Base-by-base conservation (phyloP, 192 early-diverging fungal species). In the Phycomyces nitens region DNA sequence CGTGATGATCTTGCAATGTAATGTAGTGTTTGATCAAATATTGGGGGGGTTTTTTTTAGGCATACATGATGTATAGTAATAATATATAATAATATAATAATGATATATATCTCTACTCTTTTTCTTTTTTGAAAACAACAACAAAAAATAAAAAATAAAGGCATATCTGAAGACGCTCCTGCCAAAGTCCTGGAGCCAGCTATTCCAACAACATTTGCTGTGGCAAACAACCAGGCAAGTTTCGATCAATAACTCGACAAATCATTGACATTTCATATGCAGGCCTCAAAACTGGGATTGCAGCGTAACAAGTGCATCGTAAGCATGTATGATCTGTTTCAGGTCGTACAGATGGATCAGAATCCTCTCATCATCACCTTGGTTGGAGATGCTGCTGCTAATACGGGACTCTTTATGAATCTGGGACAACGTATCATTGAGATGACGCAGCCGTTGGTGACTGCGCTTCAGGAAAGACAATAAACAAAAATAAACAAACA, bases 271-370 rank as follows among this genome's bases (percentile, higher is more conserved):
- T 44, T 52, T 27, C 22, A 26, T 60, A 52, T 56, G 40, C 57
- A 86, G 84, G 77, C 81, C n/a, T 81, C 81, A 9, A 86, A 85
- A 58, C 78, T 88, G 16, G 86, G 86, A 29, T 56, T 88, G 58
- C 77, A 79, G 53, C 75, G 72, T 53, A 88, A 86, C 62, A 82
- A 80, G 56, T 75, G 75, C 26, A 84, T 88, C 53, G 69, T 88
- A 0, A 80, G 77, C 43, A 68, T 84, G 5, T 88, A 79, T 72
- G 78, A 68, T 24, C 29, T 75, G 27, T 78, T 83, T 67, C 84
- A 86, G 61, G 53, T 88, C 1, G 77, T 86, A 9, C 86, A 88
- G 60, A 76, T 88, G 70, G 83, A 86, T 60, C 77, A 84, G 41
- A 53, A 72, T 20, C 82, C 86, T 4, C 72, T 88, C 22, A 78